phyloP scores from a whole-genome alignment of 169 alveolate species.

The Babesia bovis region DNA sequence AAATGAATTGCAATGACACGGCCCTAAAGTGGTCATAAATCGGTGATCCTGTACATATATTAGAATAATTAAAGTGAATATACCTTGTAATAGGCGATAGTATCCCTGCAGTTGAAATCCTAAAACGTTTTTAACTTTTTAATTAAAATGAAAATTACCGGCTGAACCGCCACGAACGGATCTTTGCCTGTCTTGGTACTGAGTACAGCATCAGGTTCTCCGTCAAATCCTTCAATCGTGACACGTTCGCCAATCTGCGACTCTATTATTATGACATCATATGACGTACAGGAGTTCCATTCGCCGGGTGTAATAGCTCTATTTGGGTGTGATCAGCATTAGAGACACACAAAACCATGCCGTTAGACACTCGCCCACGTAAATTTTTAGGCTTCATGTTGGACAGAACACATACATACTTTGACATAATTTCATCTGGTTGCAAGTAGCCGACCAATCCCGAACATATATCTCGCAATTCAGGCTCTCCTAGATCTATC shows the following conservation, averaged over 20 bases:
- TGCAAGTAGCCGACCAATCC: constrained; percentile 76
- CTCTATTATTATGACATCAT: neutral
- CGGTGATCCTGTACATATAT: constrained; percentile 32
- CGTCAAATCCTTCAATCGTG: constrained; percentile 56
- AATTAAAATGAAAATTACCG: constrained; percentile 14
- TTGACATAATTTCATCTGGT: constrained; percentile 74
- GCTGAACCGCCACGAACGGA: constrained; percentile 74
- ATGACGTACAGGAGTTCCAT: constrained; percentile 57
- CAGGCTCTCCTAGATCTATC: constrained; percentile 72
- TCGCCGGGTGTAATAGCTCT: constrained; percentile 58
- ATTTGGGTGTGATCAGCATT: constrained; percentile 32
- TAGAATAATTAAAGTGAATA: neutral
- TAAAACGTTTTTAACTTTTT: neutral
- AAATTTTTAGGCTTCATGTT: constrained; percentile 78
- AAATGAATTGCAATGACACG: constrained; percentile 54
- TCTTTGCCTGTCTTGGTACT: constrained; percentile 76
- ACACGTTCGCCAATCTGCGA: constrained; percentile 74
- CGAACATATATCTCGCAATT: constrained; percentile 76
- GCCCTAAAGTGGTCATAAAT: constrained; percentile 60
- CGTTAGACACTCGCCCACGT: constrained; percentile 81
- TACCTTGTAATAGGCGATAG: constrained; percentile 67
- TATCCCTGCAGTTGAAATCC: constrained; percentile 60
- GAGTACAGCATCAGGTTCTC: constrained; percentile 76
- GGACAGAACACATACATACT: constrained; percentile 80
- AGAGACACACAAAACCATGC: constrained; percentile 75